Evolutionary conservation across 352 stramenopile species (phyloP), one percentile per base, ranked within the genome.

Genomic region (Pythium insidiosum): DNA sequence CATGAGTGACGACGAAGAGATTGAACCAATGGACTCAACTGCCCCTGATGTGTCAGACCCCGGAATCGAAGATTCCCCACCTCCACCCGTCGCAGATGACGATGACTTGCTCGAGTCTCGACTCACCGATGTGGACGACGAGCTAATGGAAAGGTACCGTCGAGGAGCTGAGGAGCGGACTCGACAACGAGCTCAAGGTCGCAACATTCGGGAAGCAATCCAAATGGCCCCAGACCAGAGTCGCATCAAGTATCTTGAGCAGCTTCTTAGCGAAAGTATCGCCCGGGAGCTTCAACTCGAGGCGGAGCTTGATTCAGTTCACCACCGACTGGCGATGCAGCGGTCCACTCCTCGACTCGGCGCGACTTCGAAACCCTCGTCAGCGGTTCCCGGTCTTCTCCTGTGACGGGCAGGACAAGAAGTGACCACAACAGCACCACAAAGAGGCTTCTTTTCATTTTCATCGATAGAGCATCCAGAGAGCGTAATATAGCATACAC

Each of bases 191-290:
- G 69, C 73, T 2, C 80, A 90, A 49, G 78, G 68, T 3, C 75
- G 76, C 6, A 89, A 77, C 49, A 81, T 90, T 38, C 77, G 80
- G 16, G 80, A 93, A 29, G 72, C 77, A 10, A 61, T 93, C 34
- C 58, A 76, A 36, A 68, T 85, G 51, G 75, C 75, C 5, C 77
- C 80, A 0, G 78, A 90, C 43, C 73, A 88, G 56, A 88, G 67
- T 43, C 81, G 78, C 25, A 88, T 94, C 58, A 90, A 90, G 66
- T 94, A 90, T 43, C 49, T 94, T 38, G 78, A 94, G 54, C 76
- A 94, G 51, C 45, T 94, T 33, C 50, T 94, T 18, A 84, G 68
- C 22, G 78, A 94, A 43, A 91, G 78, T 43, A 66, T 94, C 4
- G 81, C 78, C 26, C 75, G 81, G 22, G 81, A 94, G 55, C 53